Conservation (phyloP, 768 basidiomycete genomes). For the Tricholoma flavovirens region DNA sequence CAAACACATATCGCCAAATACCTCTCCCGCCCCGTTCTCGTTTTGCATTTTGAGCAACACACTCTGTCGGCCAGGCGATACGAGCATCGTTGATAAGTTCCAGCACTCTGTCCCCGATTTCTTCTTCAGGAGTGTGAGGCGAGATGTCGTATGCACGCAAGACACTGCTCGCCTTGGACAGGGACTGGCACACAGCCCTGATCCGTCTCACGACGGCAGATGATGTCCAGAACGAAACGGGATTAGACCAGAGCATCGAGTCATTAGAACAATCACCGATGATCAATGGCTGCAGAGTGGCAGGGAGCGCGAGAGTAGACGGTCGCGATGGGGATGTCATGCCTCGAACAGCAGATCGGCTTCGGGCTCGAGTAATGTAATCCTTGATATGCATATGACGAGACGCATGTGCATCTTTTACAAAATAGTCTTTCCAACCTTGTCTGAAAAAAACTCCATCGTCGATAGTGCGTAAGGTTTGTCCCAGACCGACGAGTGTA, state of each 20-base stretch:
- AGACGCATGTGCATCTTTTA: slow-evolving; percentile 26
- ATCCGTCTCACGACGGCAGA: slow-evolving; percentile 57
- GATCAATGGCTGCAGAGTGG: slow-evolving; percentile 59
- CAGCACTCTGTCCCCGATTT: slow-evolving; percentile 61
- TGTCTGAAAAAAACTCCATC: slow-evolving; percentile 64
- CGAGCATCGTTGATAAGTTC: slow-evolving; percentile 73
- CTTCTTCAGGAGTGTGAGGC: slow-evolving; percentile 53
- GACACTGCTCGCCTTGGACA: slow-evolving; percentile 53
- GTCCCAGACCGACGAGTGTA: slow-evolving; percentile 47
- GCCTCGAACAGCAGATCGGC: slow-evolving; percentile 16
- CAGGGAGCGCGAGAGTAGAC: slow-evolving; percentile 18
- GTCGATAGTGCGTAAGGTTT: slow-evolving; percentile 53
- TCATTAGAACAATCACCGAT: slow-evolving; percentile 70
- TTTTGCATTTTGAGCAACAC: slow-evolving; percentile 46
- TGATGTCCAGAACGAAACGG: slow-evolving; percentile 60
- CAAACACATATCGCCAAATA: slow-evolving; percentile 81
- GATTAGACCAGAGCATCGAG: slow-evolving; percentile 55
- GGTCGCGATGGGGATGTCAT: slow-evolving; percentile 16
- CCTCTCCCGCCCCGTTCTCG: slow-evolving; percentile 46
- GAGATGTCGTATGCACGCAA: slow-evolving; percentile 70
- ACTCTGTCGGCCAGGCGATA: slow-evolving; percentile 73
- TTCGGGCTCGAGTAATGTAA: slow-evolving; percentile 20
- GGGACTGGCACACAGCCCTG: slow-evolving; percentile 69
- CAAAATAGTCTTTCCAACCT: slow-evolving; percentile 48
- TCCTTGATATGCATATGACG: slow-evolving; percentile 23